These are phyloP conservation scores for Metrosideros polymorpha DNA, from an alignment of 441 rosid genomes.

Conservation along the genomic window DNA sequence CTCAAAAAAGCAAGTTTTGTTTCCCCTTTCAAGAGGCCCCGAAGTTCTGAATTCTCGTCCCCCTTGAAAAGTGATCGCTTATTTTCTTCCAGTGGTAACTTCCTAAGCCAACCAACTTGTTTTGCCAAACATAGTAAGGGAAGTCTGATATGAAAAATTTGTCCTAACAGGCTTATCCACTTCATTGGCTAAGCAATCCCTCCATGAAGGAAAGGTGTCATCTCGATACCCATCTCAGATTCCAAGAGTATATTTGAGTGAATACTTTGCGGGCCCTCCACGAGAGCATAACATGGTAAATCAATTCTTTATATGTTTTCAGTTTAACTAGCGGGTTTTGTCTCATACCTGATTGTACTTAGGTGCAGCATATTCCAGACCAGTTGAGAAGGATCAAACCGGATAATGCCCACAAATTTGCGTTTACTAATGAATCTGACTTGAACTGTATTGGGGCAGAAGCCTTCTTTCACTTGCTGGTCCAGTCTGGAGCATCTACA, in stretches of 20 bases:
- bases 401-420: constrained; percentile 49
- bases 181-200: constrained; percentile 27
- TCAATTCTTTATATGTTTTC: background rate
- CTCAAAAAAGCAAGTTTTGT: constrained; percentile 19
- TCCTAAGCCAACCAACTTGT: constrained; percentile 1
- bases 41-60: constrained; percentile 49
- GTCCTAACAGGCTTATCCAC: constrained; percentile 47
- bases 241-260: constrained; percentile 56
- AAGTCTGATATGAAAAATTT: background rate
- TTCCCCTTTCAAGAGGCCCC: constrained; percentile 84
- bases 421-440: constrained; percentile 51
- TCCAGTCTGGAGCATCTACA: constrained; percentile 57
- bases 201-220: constrained; percentile 39
- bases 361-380: constrained; percentile 36
- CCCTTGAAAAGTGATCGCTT: constrained; percentile 45
- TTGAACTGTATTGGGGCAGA: constrained; percentile 43
- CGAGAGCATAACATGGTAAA: constrained; percentile 41
- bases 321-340: background rate
- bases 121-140: background rate
- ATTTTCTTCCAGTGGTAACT: constrained; percentile 40
- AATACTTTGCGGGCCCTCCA: constrained; percentile 59
- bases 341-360: constrained; percentile 12
- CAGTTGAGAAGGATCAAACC: constrained; percentile 34
- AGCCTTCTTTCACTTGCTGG: constrained; percentile 44
- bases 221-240: constrained; percentile 48